Evolutionary conservation across 495 filamentous ascomycete species (phyloP), one percentile per base, ranked within the genome.

Genomic region (Collariella sp.): DNA sequence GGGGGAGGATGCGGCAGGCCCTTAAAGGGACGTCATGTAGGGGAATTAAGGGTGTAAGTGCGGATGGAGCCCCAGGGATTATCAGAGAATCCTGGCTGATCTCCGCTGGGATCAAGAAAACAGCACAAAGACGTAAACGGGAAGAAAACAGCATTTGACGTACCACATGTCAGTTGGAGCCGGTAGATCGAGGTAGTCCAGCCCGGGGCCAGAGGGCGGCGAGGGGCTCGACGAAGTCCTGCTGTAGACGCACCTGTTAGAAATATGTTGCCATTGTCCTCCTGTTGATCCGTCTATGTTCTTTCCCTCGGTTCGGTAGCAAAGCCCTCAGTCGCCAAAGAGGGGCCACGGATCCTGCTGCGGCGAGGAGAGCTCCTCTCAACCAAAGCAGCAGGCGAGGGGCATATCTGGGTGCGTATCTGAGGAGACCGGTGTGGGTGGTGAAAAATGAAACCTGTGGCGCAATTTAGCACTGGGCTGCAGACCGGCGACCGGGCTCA

Each of bases 181-280:
- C 46, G 67, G 69, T 53, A 73, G 66, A 43, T 76, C 73, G 50
- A 76, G 66, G 57, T 75, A 76, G 57, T 73, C 72, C 61, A 76
- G 67, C 69, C 71, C 73, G 58, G 69, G 57, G 60, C 71, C 72
- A 46, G 71, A 69, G 54, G 67, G 64, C 62, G 72, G 66, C 66
- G 73, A 72, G 65, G n/a, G 70, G 66, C 70, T 73, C 73, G 68
- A 57, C 48, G 44, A 72, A 76, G 59, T 75, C 73, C 73, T 76
- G 66, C 61, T 70, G 60, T 63, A 62, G 45, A 55, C 50, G 38
- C 49, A 61, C 57, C 42, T 40, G 60, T 62, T 48, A 66, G 65
- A 62, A 48, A 48, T 54, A 58, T 60, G 4, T 9, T 58, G 46
- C 52, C 55, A 59, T 50, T 57, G 51, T 61, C 52, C 47, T 63